These are phyloP conservation scores for Tricladium varicosporioides DNA, from an alignment of 2,329 filamentous ascomycete genomes.

Conservation along the genomic window DNA sequence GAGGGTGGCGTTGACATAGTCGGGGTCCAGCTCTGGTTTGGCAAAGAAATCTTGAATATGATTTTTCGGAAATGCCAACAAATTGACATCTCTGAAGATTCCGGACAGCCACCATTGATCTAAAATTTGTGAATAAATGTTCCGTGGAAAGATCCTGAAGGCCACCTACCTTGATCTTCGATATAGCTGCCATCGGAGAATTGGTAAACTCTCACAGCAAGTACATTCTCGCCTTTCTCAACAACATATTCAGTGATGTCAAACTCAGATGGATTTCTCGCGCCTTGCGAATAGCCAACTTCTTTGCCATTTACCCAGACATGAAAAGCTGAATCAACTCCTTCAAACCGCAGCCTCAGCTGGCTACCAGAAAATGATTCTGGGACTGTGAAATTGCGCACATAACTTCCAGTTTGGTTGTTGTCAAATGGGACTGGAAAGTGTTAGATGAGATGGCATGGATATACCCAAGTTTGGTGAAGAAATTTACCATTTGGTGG, in stretches of 20 bases:
- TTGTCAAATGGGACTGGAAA: conserved; percentile 44
- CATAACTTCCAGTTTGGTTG: conserved; percentile 54
- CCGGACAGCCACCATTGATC: conserved; percentile 67
- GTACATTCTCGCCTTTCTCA: conserved; percentile 46
- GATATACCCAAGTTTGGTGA: too few species aligned
- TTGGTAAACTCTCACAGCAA: conserved; percentile 66
- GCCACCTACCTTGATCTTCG: conserved; percentile 51
- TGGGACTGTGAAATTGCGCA: conserved; percentile 47
- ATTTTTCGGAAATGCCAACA: conserved; percentile 54
- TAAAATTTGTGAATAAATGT: background rate
- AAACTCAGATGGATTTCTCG: conserved; percentile 67
- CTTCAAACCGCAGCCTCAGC: conserved; percentile 67
- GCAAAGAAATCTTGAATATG: conserved; percentile 59
- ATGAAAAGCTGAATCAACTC: conserved; percentile 70
- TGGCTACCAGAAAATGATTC: conserved; percentile 41
- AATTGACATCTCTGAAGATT: conserved; percentile 65
- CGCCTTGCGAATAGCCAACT: conserved; percentile 68
- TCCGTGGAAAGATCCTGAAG: background rate
- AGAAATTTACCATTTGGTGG: conserved; percentile 53
- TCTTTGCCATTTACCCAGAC: conserved; percentile 65
- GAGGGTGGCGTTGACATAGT: conserved; percentile 51
- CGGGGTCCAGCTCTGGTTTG: conserved; percentile 49
- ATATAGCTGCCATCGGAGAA: conserved; percentile 69
- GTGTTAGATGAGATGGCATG: background rate
- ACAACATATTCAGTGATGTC: conserved; percentile 56